phyloP scores from a whole-genome alignment of 345 rosid species.

The Boechera divaricarpa region DNA sequence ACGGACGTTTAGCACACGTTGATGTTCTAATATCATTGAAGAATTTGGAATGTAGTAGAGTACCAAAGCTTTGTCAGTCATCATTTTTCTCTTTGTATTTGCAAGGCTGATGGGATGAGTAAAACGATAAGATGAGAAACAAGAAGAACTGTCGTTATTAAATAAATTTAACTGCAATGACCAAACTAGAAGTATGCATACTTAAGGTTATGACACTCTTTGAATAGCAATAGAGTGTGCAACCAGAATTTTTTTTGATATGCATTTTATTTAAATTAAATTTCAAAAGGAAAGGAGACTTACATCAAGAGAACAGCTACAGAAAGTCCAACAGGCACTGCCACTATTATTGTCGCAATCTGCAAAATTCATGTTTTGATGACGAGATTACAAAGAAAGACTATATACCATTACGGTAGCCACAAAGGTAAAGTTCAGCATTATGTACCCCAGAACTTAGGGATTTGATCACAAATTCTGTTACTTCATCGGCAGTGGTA shows the following conservation, averaged over 20 bases:
- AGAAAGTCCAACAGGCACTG: constrained; percentile 90
- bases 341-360: constrained; percentile 86
- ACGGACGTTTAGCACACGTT: constrained; percentile 22
- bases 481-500: constrained; percentile 52
- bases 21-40: constrained; percentile 1
- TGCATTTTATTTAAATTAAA: background rate
- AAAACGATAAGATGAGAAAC: constrained; percentile 27
- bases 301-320: constrained; percentile 89
- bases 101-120: constrained; percentile 61
- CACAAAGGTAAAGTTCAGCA: constrained; percentile 4
- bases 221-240: too few species aligned
- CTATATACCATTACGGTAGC: background rate
- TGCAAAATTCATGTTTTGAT: constrained; percentile 41
- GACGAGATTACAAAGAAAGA: constrained; percentile 15
- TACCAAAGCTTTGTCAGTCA: constrained; percentile 87
- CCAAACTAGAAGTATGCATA: constrained; percentile 3
- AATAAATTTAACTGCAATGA: background rate
- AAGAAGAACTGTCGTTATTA: background rate
- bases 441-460: constrained; percentile 68
- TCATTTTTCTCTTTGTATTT: constrained; percentile 86
- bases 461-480: constrained; percentile 66
- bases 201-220: background rate
- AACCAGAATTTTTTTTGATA: too few species aligned
- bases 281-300: constrained; percentile 39
- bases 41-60: constrained; percentile 6